phyloP scores from a whole-genome alignment of 768 basidiomycete genomes.

The Psilocybe cubensis region DNA sequence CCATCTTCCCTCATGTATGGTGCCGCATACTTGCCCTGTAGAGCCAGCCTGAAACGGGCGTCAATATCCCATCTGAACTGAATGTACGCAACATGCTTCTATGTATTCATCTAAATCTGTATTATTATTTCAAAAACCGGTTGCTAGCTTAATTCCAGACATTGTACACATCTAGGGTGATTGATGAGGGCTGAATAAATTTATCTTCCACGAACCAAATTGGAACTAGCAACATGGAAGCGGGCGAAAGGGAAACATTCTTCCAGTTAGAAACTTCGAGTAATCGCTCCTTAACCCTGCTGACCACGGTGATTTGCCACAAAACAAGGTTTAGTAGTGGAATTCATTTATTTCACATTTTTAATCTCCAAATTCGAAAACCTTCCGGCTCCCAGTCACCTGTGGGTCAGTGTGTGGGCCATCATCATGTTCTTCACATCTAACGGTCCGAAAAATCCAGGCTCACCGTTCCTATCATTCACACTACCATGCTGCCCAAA shows the following conservation, averaged over 20 bases:
- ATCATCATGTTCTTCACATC: not conserved
- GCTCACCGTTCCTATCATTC: not conserved
- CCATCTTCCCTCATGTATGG: not conserved
- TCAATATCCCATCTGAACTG: not conserved
- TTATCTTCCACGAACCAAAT: not conserved
- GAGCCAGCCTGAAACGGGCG: not conserved
- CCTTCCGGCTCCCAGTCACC: not conserved
- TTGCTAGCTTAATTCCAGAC: not conserved
- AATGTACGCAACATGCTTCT: too few species aligned
- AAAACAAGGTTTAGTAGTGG: not conserved
- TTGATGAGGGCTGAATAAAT: too few species aligned
- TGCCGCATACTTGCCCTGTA: not conserved
- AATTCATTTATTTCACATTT: not conserved
- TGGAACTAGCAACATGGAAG: not conserved
- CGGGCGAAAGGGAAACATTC: not conserved
- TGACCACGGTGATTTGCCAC: not conserved
- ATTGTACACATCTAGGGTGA: not conserved
- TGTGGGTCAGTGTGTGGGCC: not conserved
- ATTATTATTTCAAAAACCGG: too few species aligned
- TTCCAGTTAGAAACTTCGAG: slow-evolving; percentile 1
- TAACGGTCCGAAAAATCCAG: not conserved
- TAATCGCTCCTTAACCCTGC: not conserved
- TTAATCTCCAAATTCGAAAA: not conserved
- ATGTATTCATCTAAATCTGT: too few species aligned
- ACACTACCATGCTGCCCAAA: not conserved